Evolutionary conservation across 1,139 yeast genomes (phyloP).

Genomic region (Petasospora rhodanensis): DNA sequence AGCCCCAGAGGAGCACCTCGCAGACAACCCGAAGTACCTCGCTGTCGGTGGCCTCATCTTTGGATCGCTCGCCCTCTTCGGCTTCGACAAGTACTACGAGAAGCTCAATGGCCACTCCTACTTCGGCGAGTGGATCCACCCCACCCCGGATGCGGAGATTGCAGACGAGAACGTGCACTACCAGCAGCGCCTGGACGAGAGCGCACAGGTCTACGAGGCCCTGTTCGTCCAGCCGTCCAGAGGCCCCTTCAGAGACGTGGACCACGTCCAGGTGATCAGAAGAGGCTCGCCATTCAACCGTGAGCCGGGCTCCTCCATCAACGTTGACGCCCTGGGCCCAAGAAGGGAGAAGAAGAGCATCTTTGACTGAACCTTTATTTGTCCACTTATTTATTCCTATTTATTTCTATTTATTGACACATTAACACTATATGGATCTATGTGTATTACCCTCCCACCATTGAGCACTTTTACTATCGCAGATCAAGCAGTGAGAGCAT

Average conservation of each 20-base stretch:
- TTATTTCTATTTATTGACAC: too few relatives aligned
- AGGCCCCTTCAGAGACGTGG: conserved; percentile 11
- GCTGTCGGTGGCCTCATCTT: conserved; percentile 7
- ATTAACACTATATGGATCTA: too few relatives aligned
- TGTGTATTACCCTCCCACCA: too few relatives aligned
- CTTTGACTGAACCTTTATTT: conserved; percentile 15
- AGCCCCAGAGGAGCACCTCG: conserved; percentile 14
- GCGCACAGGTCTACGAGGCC: conserved; percentile 14
- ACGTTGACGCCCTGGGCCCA: conserved; percentile 16
- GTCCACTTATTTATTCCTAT: not conserved
- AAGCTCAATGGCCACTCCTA: conserved; percentile 10
- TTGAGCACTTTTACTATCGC: too few relatives aligned
- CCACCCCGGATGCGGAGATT: conserved; percentile 6
- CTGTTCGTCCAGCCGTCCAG: conserved; percentile 13
- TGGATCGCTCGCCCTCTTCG: conserved; percentile 6
- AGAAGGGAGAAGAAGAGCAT: conserved; percentile 20
- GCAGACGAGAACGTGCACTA: conserved; percentile 8
- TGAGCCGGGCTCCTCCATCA: conserved; percentile 16
- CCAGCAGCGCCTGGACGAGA: conserved; percentile 7
- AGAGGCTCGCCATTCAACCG: conserved; percentile 21
- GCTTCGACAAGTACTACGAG: conserved; percentile 9
- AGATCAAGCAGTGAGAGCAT: too few relatives aligned
- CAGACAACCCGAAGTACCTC: conserved; percentile 15
- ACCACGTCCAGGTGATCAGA: conserved; percentile 20
- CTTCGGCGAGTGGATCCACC: conserved; percentile 13